Percentiles rank a stretch among this genome's conserved stretches.
phyloP scores from a whole-genome alignment of 1,284 basidiomycete genomes.

The Pseudozyma hubeiensis region DNA sequence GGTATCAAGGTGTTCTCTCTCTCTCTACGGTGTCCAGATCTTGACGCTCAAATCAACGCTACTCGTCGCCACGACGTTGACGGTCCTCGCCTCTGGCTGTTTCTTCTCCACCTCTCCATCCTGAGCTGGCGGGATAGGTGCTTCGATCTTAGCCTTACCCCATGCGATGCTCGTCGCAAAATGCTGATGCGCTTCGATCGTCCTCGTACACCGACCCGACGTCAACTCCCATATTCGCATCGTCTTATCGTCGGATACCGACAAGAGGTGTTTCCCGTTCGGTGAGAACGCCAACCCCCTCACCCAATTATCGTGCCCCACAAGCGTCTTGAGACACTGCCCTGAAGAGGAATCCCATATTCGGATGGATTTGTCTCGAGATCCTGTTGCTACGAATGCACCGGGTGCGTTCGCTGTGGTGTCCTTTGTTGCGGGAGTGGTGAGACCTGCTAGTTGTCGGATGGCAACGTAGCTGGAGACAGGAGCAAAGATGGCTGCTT shows the following conservation, averaged over 20 bases:
- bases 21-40: slow-evolving; percentile 61
- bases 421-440: slow-evolving; percentile 67
- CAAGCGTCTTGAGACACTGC: slow-evolving; percentile 77
- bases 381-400: slow-evolving; percentile 81
- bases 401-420: slow-evolving; percentile 70
- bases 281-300: slow-evolving; percentile 60
- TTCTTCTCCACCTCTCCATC: slow-evolving; percentile 34
- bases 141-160: slow-evolving; percentile 60
- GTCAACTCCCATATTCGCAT: slow-evolving; percentile 87
- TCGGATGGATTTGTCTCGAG: slow-evolving; percentile 87
- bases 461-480: slow-evolving; percentile 79
- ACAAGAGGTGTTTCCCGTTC: slow-evolving; percentile 82
- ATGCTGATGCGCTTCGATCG: slow-evolving; percentile 85
- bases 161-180: slow-evolving; percentile 74
- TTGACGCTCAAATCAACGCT: slow-evolving; percentile 61
- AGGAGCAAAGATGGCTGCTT: slow-evolving; percentile 85
- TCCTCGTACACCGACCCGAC: slow-evolving; percentile 82
- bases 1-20: not conserved
- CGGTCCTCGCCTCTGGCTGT: slow-evolving; percentile 37
- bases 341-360: slow-evolving; percentile 83
- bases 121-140: slow-evolving; percentile 43
- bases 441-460: slow-evolving; percentile 80
- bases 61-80: slow-evolving; percentile 66
- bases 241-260: slow-evolving; percentile 89
- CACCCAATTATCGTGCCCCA: slow-evolving; percentile 66